Percentiles rank a stretch among this genome's conserved stretches.
Conservation (phyloP, 2,329 filamentous ascomycete species). For the Colletotrichum abscissum region DNA sequence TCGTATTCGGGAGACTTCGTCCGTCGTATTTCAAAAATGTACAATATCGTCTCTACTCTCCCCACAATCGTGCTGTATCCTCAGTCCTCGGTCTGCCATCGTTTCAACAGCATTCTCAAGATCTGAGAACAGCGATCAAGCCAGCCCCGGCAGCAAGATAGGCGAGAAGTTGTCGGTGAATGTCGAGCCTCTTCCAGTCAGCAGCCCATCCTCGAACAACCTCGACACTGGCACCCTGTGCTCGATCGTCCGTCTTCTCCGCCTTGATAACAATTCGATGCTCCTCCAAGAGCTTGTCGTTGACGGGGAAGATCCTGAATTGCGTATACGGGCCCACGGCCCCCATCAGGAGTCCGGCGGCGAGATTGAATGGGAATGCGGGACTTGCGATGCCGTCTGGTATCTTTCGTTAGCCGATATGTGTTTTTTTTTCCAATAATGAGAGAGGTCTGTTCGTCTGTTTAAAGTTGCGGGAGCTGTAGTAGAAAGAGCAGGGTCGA, state of each 20-base stretch:
- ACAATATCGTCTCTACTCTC: not conserved
- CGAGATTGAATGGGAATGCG: not conserved
- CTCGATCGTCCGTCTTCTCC: not conserved
- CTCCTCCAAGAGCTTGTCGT: not conserved
- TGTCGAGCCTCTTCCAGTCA: not conserved
- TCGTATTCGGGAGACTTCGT: no score
- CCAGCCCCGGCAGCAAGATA: not conserved
- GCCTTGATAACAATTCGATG: not conserved
- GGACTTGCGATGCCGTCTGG: not conserved
- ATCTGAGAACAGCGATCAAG: not conserved
- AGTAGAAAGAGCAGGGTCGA: not conserved
- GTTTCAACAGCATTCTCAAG: not conserved
- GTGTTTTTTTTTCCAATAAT: no score
- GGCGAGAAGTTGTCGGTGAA: constrained; percentile 4
- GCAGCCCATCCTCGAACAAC: not conserved
- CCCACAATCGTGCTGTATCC: not conserved
- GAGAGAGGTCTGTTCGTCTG: not conserved
- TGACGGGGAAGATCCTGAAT: not conserved
- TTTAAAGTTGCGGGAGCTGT: not conserved
- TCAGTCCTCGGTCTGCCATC: not conserved
- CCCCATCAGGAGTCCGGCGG: not conserved
- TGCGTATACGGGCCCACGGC: not conserved
- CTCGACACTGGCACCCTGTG: not conserved
- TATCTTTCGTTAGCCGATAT: not conserved
- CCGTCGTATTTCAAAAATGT: not conserved